Conservation (phyloP, 352 stramenopile species). For the Plasmopara muralis region DNA sequence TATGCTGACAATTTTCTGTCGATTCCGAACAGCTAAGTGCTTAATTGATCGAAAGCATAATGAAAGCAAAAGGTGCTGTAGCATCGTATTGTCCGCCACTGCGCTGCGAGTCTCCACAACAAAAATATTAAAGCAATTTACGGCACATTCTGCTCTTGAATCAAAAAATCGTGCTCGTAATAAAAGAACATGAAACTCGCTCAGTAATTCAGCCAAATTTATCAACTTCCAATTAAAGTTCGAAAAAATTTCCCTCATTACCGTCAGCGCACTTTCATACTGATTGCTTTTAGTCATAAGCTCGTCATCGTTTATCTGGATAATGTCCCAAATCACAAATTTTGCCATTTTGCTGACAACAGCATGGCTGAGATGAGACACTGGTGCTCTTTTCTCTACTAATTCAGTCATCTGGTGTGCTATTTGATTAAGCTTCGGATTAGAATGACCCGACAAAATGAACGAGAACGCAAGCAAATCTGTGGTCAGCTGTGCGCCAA, state of each 20-base stretch:
- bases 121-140: slow-evolving; percentile 65
- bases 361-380: slow-evolving; percentile 45
- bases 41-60: slow-evolving; percentile 68
- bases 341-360: slow-evolving; percentile 55
- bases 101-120: slow-evolving; percentile 38
- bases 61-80: slow-evolving; percentile 63
- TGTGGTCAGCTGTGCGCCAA: slow-evolving; percentile 54
- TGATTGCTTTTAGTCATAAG: slow-evolving; percentile 23
- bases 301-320: slow-evolving; percentile 21
- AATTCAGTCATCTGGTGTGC: slow-evolving; percentile 37
- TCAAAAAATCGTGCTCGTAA: slow-evolving; percentile 33
- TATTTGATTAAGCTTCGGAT: slow-evolving; percentile 29
- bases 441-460: slow-evolving; percentile 25
- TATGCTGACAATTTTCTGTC: slow-evolving; percentile 23
- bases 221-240: slow-evolving; percentile 57
- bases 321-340: slow-evolving; percentile 56
- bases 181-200: slow-evolving; percentile 55
- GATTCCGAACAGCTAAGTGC: slow-evolving; percentile 27
- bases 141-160: slow-evolving; percentile 36
- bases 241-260: slow-evolving; percentile 61
- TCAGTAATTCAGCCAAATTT: slow-evolving; percentile 55
- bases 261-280: slow-evolving; percentile 43
- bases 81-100: slow-evolving; percentile 28
- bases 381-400: slow-evolving; percentile 40
- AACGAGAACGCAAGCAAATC: slow-evolving; percentile 73